Evolutionary conservation across 768 basidiomycete species (phyloP), one percentile per base, ranked within the genome.

Genomic region (Suillus luteus): DNA sequence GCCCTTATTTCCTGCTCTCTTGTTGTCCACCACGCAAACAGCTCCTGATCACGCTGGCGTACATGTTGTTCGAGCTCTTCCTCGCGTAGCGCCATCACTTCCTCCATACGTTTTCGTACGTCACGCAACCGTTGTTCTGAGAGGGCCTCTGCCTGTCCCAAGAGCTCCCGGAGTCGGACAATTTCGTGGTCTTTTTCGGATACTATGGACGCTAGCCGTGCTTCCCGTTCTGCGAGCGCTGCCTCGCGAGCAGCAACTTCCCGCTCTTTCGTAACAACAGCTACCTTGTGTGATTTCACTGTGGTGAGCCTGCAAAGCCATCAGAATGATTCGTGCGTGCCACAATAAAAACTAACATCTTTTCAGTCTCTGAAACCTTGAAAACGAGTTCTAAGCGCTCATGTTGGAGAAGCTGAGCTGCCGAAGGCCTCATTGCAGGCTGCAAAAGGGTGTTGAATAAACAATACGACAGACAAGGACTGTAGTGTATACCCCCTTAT

Each of bases 341-440:
- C n/a, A 62, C 15, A 35, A 41, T 61, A 35, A 46, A 43, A 11
- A 66, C 85, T 35, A 64, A 91, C 92, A 92, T 86, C 68, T 91
- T 93, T 68, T 92, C 88, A 0, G 91, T 86, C 69, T 93, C 92
- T 10, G 85, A 75, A 19, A 93, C 86, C 69, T 90, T 91, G 70
- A 83, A 82, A 0, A 87, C 87, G 15, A 91, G 81, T 43, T 89
- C 84, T 4, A 94, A 70, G 0, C 91, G 85, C 69, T 95, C 92
- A 65, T 92, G 89, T 69, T 91, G 90, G 17, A 94, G 83, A 10
- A 94, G 83, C 71, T 92, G 91, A 9, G 86, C 82, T 0, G 91
- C 90, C 0, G 91, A 93, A 1, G 92, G 93, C 44, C 93, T 85
- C 89, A 92, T 91, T 1, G 91, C 91, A 5, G 93, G 93, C 92